These are phyloP conservation scores for Gastrolobium villosum DNA, from an alignment of 306 rosid species.

Conservation along the genomic window DNA sequence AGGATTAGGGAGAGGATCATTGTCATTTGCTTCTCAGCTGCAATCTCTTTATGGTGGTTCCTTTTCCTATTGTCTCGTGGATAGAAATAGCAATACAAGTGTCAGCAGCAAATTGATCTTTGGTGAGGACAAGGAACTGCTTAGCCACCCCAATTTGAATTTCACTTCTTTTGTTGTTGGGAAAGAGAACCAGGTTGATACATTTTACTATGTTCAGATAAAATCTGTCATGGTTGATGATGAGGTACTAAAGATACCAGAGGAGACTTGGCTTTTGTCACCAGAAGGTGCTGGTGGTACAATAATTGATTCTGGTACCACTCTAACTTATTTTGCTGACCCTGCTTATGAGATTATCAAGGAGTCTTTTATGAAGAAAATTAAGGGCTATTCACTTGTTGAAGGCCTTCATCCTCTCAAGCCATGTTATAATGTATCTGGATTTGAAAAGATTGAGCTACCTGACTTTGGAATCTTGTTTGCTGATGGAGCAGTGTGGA, in stretches of 20 bases:
- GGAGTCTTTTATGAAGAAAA: slow-evolving; percentile 70
- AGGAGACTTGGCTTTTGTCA: slow-evolving; percentile 76
- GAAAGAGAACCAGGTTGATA: slow-evolving; percentile 77
- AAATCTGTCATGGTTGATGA: slow-evolving; percentile 78
- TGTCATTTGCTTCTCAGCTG: slow-evolving; percentile 95
- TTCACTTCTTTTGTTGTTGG: slow-evolving; percentile 81
- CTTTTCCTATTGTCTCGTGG: slow-evolving; percentile 94
- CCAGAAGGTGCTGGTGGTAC: slow-evolving; percentile 88
- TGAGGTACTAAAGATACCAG: slow-evolving; percentile 72
- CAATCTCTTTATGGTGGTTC: slow-evolving; percentile 93
- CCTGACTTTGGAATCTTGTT: slow-evolving; percentile 83
- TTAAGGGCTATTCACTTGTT: slow-evolving; percentile 65
- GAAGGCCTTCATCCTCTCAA: slow-evolving; percentile 73
- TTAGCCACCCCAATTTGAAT: slow-evolving; percentile 73
- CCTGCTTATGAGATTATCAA: slow-evolving; percentile 80
- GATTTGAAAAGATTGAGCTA: slow-evolving; percentile 73
- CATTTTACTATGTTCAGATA: slow-evolving; percentile 86
- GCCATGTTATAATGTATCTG: slow-evolving; percentile 96
- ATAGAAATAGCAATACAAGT: slow-evolving; percentile 76
- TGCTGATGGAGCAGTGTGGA: slow-evolving; percentile 89
- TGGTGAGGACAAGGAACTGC: slow-evolving; percentile 78
- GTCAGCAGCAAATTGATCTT: slow-evolving; percentile 90
- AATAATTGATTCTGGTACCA: slow-evolving; percentile 95
- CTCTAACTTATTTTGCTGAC: slow-evolving; percentile 90
- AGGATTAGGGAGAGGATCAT: slow-evolving; percentile 92